Evolutionary conservation across 2,329 filamentous ascomycete genomes (phyloP), one percentile per base, ranked within the genome.

Genomic region (Aspergillus arachidicola): DNA sequence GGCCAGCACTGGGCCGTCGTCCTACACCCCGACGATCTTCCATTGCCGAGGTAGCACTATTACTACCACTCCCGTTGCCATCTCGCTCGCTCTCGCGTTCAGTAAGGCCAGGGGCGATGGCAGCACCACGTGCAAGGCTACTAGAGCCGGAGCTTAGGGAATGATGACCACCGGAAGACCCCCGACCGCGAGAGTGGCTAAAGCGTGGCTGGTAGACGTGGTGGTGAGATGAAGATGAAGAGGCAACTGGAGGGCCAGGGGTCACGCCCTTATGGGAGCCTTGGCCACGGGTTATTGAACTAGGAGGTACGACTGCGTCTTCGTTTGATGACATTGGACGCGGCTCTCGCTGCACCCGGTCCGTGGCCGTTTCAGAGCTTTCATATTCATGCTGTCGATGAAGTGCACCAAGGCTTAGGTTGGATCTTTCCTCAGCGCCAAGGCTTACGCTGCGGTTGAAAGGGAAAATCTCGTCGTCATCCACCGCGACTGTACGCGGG

Each of bases 401-500:
- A 12, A 77, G 64, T 26, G 72, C 69, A 56, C 73, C 74, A 0
- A 78, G 65, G 46, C 72, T 75, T 7, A 72, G 62, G 43, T 74
- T 71, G 14, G 75, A 71, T 21, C 75, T 67, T 21, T 79, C 78
- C 60, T 78, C 78, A n/a, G 77, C 76, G 5, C 80, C 80, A 53
- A 83, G 72, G 65, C 81, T 83, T 21, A 81, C 73, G 63, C 81
- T 82, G 45, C 81, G 78, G 23, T 78, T 79, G 61, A 80, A 79
- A 19, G 76, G 76, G 64, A 81, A 80, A 23, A 81, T 75, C 43
- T 82, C 81, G 41, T 78, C 78, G 21, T 80, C 76, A 56, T 83
- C 81, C 36, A 77, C 73, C 6, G 78, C 72, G 19, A 74, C 64
- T 3, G 71, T 69, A 21, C 75, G 73, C 48, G 76, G 73, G 50